Base-by-base conservation (phyloP, 805 yeast species). In the Candida orba region DNA sequence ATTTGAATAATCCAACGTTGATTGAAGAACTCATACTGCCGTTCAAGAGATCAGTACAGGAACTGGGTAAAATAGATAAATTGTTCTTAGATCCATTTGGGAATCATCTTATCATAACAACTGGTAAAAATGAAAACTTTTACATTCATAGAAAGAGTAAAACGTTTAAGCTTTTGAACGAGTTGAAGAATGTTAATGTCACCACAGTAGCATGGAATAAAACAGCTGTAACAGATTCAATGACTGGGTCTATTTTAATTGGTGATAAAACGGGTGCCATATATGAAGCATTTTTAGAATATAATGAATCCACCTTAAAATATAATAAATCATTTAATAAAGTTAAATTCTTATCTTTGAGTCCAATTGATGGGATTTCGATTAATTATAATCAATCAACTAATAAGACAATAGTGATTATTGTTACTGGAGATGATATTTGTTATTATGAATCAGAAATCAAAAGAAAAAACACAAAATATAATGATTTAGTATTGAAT, bases 1-100 rank as follows among this genome's bases (percentile, higher is more conserved):
- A 83, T 52, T 63, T 84, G 49, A 79, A 77, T 40, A 69, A 70
- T 40, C 93, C 93, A 1, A 77, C 81, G 31, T 68, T 67, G 8
- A 80, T 84, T 6, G 71, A 68, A 35, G 63, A 60, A 22, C 55
- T 68, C n/a, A 60, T 58, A 12, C 46, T 71, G 2, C 64, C 73
- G 0, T 45, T 43, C 41, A 58, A 53, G 45, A 51, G 52, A 40
- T 55, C 60, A 15, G 45, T 43, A 1, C 35, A 54, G 32, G 62
- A 58, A 36, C 40, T 57, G 20, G 61, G 60, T 9, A 59, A 56
- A 15, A 60, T 69, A 17, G 57, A 54, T 20, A 52, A 59, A 33
- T 60, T 77, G 2, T 79, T 64, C 52, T 59, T 73, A 37, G 84
- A 78, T 53, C 71, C 73, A 0, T 54, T 71, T 0, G 84, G 84